Conservation (phyloP, 495 filamentous ascomycete genomes). For the Entonaema liquescens region DNA sequence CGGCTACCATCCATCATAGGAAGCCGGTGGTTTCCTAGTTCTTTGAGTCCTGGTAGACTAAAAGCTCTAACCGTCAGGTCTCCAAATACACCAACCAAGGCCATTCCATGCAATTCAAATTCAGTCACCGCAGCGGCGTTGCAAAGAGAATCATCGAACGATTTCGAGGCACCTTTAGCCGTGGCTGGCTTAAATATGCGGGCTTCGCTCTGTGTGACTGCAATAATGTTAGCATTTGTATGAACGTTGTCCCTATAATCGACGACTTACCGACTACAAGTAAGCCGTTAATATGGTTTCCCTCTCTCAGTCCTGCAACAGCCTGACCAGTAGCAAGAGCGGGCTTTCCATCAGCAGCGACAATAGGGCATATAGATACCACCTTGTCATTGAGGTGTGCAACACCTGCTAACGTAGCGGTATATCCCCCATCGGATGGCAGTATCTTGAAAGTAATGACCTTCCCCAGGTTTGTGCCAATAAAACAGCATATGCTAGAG, state of each 20-base stretch:
- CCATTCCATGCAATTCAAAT: constrained; percentile 74
- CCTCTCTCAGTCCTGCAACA: constrained; percentile 76
- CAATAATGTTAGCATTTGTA: constrained; percentile 3
- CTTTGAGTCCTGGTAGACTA: constrained; percentile 85
- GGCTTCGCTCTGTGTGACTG: constrained; percentile 76
- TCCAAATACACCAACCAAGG: constrained; percentile 82
- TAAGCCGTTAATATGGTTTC: constrained; percentile 74
- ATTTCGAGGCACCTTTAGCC: constrained; percentile 86
- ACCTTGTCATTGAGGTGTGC: constrained; percentile 73
- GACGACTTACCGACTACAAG: constrained; percentile 61
- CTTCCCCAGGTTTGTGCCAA: constrained; percentile 85
- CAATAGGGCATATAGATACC: constrained; percentile 78
- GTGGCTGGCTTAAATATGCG: constrained; percentile 86
- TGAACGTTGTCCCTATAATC: neutral
- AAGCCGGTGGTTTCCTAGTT: constrained; percentile 74
- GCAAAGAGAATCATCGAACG: constrained; percentile 83
- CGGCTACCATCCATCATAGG: constrained; percentile 75
- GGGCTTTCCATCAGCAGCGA: constrained; percentile 76
- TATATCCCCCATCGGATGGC: constrained; percentile 75
- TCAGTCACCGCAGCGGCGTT: constrained; percentile 78
- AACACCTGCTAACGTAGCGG: constrained; percentile 74
- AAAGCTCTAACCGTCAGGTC: constrained; percentile 81
- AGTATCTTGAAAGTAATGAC: constrained; percentile 90
- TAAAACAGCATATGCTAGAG: constrained; percentile 91
- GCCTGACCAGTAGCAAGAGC: constrained; percentile 77